Evolutionary conservation across 441 rosid genomes (phyloP), one percentile per base, ranked within the genome.

Genomic region (Breynia disticha): DNA sequence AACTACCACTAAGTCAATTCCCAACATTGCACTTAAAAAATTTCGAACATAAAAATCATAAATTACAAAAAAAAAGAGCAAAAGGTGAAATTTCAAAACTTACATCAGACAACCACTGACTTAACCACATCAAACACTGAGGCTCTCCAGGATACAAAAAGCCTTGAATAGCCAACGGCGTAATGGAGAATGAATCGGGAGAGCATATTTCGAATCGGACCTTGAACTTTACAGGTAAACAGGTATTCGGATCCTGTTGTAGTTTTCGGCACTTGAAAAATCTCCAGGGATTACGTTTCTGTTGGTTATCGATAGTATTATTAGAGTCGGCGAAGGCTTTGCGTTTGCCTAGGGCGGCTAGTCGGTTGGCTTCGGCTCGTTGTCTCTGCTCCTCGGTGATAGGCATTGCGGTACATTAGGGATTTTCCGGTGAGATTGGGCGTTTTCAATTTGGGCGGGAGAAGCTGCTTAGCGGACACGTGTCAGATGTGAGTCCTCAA

Each of bases 131-230:
- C 50, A 82, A 72, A 52, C 87, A 82, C 51, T 73, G 82, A 28
- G 72, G 75, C 61, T 73, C 85, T 21, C 82, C 88, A 0, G 83
- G 95, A 75, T 67, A 83, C 8, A 57, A 17, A 59, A 76, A 81
- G 53, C 90, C 84, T 44, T 59, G 44, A 28, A 72, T 15, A 43
- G 69, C 71, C 57, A 60, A 60, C 12, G 91, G 91, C 43, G 84
- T 75, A 50, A 74, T 69, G 7, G 87, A 76, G 69, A 91, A 91
- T 54, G 90, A 83, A 66, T 91, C 91, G 32, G 94, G 82, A 16
- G 95, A 82, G 76, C 83, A 83, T 17, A 91, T 82, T 79, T 91
- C 96, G 47, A 91, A 84, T 67, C 80, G 75, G 66, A 72, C 90
- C 44, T 59, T 70, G 73, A 87, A 88, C 50, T 70, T 81, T 42